Evolutionary conservation across 176 grass and related monocot genomes (phyloP).

Genomic region (Coix lacrymajobi): DNA sequence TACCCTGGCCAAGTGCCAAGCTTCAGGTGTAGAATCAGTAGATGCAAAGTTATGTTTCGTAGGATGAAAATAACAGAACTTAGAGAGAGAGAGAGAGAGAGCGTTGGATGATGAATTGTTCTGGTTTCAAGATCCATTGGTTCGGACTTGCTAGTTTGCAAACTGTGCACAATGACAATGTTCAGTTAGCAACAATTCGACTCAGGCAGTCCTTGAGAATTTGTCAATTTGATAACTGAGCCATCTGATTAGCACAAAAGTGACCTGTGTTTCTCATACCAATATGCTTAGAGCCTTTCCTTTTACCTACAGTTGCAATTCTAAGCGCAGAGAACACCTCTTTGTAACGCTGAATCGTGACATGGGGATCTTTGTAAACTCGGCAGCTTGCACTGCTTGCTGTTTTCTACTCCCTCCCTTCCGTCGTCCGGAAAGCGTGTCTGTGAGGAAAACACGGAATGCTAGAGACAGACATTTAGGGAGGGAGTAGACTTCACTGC

Average conservation of each 20-base stretch:
- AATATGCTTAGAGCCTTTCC: not conserved
- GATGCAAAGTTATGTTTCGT: not conserved
- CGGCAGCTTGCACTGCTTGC: not conserved
- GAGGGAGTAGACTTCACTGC: no score
- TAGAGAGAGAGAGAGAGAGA: not conserved
- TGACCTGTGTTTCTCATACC: not conserved
- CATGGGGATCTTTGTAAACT: not conserved
- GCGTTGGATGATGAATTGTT: not conserved
- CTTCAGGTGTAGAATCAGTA: conserved; percentile 13
- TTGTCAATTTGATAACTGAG: not conserved
- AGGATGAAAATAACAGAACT: conserved; percentile 15
- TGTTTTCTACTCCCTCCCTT: no score
- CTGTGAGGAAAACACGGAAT: no score
- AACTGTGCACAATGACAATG: not conserved
- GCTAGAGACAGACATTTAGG: no score
- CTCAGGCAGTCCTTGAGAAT: not conserved
- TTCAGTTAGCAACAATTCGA: not conserved
- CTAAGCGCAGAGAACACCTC: not conserved
- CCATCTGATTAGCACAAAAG: not conserved
- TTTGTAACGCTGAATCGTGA: not conserved
- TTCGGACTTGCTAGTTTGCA: not conserved
- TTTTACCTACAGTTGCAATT: not conserved
- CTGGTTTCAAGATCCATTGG: not conserved
- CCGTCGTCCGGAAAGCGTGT: no score
- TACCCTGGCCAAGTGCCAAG: not conserved